phyloP scores from a whole-genome alignment of 106 monocot genomes.

The Gastrodia elata region DNA sequence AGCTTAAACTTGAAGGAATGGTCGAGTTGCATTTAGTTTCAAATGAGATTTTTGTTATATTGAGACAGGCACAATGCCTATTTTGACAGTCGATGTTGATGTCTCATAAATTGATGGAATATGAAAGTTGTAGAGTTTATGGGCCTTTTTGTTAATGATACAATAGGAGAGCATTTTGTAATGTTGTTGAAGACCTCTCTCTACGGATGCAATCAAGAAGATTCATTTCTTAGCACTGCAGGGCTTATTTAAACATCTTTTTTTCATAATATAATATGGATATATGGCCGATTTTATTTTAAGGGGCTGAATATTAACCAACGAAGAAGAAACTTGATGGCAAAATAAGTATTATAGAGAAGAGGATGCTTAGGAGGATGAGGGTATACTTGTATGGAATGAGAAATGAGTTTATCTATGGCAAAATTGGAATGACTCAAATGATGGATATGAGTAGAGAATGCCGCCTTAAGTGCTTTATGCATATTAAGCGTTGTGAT shows the following conservation, averaged over 20 bases:
- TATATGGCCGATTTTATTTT: too few species aligned
- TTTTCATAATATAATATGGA: not conserved
- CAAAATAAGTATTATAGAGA: too few species aligned
- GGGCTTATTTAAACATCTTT: conserved; percentile 19
- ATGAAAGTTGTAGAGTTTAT: conserved; percentile 74
- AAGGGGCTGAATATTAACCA: too few species aligned
- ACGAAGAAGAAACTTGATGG: too few species aligned
- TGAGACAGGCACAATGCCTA: conserved; percentile 87
- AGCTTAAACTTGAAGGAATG: conserved; percentile 53
- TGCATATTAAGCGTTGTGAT: too few species aligned
- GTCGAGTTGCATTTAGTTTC: conserved; percentile 75
- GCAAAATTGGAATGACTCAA: too few species aligned
- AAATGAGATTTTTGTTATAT: conserved; percentile 88
- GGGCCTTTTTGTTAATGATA: conserved; percentile 51
- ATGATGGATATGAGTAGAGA: too few species aligned
- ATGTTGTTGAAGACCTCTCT: conserved; percentile 69
- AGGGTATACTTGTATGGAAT: too few species aligned
- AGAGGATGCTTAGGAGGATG: too few species aligned
- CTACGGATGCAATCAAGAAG: conserved; percentile 38
- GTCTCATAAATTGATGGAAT: conserved; percentile 88
- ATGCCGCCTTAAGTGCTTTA: too few species aligned
- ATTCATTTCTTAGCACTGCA: conserved; percentile 81
- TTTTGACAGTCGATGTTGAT: conserved; percentile 71
- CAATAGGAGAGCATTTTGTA: conserved; percentile 81
- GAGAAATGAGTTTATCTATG: too few species aligned